Base-by-base conservation (phyloP, 164 flowering plant genomes). In the Hamamelis virginiana region DNA sequence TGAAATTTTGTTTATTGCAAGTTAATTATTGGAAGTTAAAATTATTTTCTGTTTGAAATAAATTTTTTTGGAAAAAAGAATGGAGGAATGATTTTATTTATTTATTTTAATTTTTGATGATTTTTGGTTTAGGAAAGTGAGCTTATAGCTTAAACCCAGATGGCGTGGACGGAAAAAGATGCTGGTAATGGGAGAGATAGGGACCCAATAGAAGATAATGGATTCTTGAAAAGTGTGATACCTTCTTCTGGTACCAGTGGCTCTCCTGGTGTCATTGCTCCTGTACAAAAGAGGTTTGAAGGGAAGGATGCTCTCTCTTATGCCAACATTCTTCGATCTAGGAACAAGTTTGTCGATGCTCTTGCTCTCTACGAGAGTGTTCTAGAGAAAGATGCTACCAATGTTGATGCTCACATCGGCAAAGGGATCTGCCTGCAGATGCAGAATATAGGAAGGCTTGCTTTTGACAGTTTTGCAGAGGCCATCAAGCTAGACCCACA, bases 381-480 rank as follows among this genome's bases (percentile, higher is more conserved):
- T 8, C 43, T 96, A 58, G 95, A 86, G 76, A 86, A 85, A 76
- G 98, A 96, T 72, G 68, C 64, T 70, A 75, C 70, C 47, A 86
- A 85, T 79, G 92, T 89, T 61, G 99, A 96, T 69, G 98, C 97
- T 76, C 82, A 81, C 65, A 87, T 96, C 59, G 99, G 99, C 19
- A 96, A 91, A 78, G 99, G 99, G 41, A 91, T 96, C 41, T 96
- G 98, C 83, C 79, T 93, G 72, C 98, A 93, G 82, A 90, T 91
- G 97, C 96, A 93, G 78, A 89, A 84, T 75, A 75, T 80, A 84
- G 85, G 86, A 44, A 83, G 81, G 69, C 91, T 69, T 62, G 98
- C 99, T 26, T 86, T 93, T 75, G 95, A 91, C 45, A 87, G 97
- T 79, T 96, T 96, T 73, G 14, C 88, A 0, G 99, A 96, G 75